Evolutionary conservation across 148 eudicot species (phyloP).

Genomic region (Suaeda aralocaspica): DNA sequence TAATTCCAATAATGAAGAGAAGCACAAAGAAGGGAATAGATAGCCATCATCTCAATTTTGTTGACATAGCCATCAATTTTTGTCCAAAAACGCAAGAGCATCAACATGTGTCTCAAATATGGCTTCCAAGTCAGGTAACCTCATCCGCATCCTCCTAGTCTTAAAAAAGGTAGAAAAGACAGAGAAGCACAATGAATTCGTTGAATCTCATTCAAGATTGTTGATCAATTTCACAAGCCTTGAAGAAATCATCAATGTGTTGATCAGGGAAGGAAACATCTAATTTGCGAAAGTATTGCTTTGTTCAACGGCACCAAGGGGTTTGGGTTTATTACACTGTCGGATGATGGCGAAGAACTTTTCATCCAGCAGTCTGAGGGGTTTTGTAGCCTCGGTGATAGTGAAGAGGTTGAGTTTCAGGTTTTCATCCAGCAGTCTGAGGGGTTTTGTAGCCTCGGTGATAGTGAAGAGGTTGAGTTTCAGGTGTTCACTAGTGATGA

Average conservation of each 20-base stretch:
- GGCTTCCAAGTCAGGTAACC: slow-evolving; percentile 64
- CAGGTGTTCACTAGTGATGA: slow-evolving; percentile 37
- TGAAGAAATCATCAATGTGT: slow-evolving; percentile 65
- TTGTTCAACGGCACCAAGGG: slow-evolving; percentile 61
- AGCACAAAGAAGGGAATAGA: too few species aligned
- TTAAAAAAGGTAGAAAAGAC: slow-evolving; percentile 84
- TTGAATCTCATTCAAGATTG: slow-evolving; percentile 62
- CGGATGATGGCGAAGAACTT: slow-evolving; percentile 52
- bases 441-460: slow-evolving; percentile 53
- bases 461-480: slow-evolving; percentile 49
- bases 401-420: slow-evolving; percentile 44
- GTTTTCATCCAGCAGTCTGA: slow-evolving; percentile 51
- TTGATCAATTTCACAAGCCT: slow-evolving; percentile 71
- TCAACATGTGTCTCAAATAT: slow-evolving; percentile 86
- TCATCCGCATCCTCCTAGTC: slow-evolving; percentile 63
- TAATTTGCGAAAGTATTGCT: slow-evolving; percentile 59
- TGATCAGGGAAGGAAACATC: slow-evolving; percentile 42
- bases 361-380: slow-evolving; percentile 64
- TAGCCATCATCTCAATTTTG: slow-evolving; percentile 83
- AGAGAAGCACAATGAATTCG: slow-evolving; percentile 88
- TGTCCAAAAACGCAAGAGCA: slow-evolving; percentile 87
- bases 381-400: slow-evolving; percentile 49
- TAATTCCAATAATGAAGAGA: too few species aligned
- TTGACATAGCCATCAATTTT: slow-evolving; percentile 91
- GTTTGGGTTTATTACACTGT: slow-evolving; percentile 51